Base-by-base conservation (phyloP, 2,329 filamentous ascomycete species). In the Gnomoniopsis sp. region DNA sequence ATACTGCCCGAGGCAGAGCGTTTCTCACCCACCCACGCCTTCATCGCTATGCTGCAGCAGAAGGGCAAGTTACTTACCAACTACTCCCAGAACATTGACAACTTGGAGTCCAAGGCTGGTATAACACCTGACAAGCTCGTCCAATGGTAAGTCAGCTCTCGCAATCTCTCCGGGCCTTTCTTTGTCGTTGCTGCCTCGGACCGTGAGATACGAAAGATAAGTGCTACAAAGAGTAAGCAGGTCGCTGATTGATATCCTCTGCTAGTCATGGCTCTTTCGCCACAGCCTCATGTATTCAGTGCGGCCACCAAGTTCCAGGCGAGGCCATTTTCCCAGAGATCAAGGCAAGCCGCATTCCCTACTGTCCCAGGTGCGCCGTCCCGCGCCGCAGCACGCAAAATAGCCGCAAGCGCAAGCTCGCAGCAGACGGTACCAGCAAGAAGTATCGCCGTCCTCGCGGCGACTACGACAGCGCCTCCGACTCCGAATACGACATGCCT, bases 71-170 rank as follows among this genome's bases (percentile, higher is more conserved):
- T 99, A 7, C 83, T 97, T 60, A 98, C 93, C 46, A 97, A 98
- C 75, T 99, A 97, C 77, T 96, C 95, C 0, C 95, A 99, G 72
- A 99, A 99, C 73, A 98, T 99, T 69, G 95, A 99, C 78, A 97
- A 97, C 67, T 86, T 97, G 53, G 93, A 99, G 73, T 84, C 87
- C 62, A 87, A 90, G 68, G 93, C 93, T 0, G 95, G 95, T 22
- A 90, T 99, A 61, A 75, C 79, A 22, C 82, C 85, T 1, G 87
- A 90, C 36, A 96, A 95, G 69, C 82, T 98, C 19, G 88, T 99
- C 30, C 93, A 99, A 74, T 98, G 95, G 59, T 62, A 47, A 51
- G 57, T 34, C 30, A 38, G 34, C 33, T 44, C 48, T 21, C 11
- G 30, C n/a, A 30, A 6, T 21, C 14, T n/a, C 36, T 11, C 36